These are phyloP conservation scores for Gossypium gossypioides DNA, from an alignment of 441 rosid species.

Conservation along the genomic window DNA sequence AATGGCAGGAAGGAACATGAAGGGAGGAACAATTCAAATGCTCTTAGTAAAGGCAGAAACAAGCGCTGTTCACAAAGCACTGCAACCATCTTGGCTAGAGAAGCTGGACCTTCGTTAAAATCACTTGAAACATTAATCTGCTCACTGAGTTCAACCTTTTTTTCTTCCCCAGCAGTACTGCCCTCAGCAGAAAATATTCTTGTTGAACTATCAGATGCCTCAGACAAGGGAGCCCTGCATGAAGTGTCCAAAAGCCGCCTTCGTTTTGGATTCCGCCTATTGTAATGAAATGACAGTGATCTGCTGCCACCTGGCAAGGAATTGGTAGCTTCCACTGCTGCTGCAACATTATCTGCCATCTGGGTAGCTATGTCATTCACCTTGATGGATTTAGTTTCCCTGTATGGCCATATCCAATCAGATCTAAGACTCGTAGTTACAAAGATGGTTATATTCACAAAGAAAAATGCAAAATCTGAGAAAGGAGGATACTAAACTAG, in stretches of 20 bases:
- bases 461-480: constrained; percentile 6
- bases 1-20: constrained; percentile 86
- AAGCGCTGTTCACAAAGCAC: constrained; percentile 86
- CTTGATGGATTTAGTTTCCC: constrained; percentile 96
- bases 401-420: constrained; percentile 31
- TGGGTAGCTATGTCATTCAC: constrained; percentile 86
- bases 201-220: constrained; percentile 31
- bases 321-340: constrained; percentile 81
- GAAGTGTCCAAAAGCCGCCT: constrained; percentile 65
- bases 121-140: constrained; percentile 36
- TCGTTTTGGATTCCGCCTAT: constrained; percentile 78
- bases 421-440: constrained; percentile 10
- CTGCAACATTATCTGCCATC: constrained; percentile 76
- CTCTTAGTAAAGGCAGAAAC: constrained; percentile 88
- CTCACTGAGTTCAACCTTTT: constrained; percentile 33
- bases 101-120: constrained; percentile 51
- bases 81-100: constrained; percentile 89
- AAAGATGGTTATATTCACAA: neutral
- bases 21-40: constrained; percentile 98
- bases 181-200: constrained; percentile 25
- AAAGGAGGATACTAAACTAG: neutral
- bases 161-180: constrained; percentile 37
- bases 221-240: constrained; percentile 33
- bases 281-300: constrained; percentile 68
- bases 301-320: constrained; percentile 48